Conservation (phyloP, 2,329 filamentous ascomycete species). For the Microcyclosporella mali region DNA sequence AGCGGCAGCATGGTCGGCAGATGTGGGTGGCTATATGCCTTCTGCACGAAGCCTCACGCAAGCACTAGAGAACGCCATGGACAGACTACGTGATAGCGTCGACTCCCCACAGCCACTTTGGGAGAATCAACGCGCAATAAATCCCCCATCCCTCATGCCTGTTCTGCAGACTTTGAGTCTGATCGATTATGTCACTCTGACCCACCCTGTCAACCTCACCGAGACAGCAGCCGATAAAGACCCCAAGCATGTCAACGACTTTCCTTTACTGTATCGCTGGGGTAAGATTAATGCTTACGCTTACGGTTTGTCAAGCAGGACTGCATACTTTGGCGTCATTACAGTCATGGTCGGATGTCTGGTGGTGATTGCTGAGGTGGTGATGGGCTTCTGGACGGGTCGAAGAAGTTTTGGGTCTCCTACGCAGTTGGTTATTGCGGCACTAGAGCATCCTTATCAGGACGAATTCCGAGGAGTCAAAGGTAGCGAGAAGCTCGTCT, state of each 20-base stretch:
- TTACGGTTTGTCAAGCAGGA: slow-evolving; percentile 9
- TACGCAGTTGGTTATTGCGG: slow-evolving; percentile 18
- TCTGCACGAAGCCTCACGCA: neutral
- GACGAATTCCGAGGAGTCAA: slow-evolving; percentile 11
- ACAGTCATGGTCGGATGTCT: slow-evolving; percentile 1
- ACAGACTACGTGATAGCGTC: neutral
- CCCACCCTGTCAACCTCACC: neutral
- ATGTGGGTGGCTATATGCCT: slow-evolving; percentile 3
- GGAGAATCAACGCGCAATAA: neutral
- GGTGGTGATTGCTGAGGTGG: slow-evolving; percentile 4
- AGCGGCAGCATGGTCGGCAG: slow-evolving; percentile 25
- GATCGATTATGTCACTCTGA: slow-evolving; percentile 15
- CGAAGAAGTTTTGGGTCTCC: slow-evolving; percentile 4
- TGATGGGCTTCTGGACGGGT: slow-evolving; percentile 12
- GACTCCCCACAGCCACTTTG: neutral
- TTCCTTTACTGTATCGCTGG: slow-evolving; percentile 2
- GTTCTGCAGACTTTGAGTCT: slow-evolving; percentile 17
- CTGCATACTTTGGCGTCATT: slow-evolving; percentile 1
- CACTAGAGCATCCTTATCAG: slow-evolving; percentile 15
- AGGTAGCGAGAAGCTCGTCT: no score
- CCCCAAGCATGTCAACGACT: neutral
- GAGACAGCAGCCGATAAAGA: neutral
- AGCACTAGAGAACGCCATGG: neutral
- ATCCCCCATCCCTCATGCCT: slow-evolving; percentile 7
- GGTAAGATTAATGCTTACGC: slow-evolving; percentile 7